phyloP scores from a whole-genome alignment of 2,329 filamentous ascomycete species.

The Monilinia laxa region DNA sequence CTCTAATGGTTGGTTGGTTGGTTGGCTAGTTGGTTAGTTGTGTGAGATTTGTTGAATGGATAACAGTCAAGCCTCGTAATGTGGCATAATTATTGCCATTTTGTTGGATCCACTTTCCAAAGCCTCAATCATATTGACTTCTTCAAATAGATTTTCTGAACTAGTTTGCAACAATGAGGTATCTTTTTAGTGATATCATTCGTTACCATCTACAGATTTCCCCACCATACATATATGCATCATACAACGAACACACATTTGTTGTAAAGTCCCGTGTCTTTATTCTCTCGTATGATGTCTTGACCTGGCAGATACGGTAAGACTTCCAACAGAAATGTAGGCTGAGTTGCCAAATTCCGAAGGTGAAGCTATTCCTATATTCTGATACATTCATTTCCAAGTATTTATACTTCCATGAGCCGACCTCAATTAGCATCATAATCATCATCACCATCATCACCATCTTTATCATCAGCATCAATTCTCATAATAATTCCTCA shows the following conservation, averaged over 20 bases:
- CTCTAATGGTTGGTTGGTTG: neutral
- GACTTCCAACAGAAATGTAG: neutral
- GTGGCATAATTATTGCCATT: neutral
- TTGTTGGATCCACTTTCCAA: neutral
- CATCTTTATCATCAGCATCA: neutral
- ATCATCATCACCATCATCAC: conserved; percentile 11
- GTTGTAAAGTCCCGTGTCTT: neutral
- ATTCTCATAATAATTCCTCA: neutral
- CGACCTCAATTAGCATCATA: neutral
- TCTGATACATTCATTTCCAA: neutral
- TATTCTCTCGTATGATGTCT: neutral
- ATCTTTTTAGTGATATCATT: neutral
- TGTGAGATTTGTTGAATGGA: neutral
- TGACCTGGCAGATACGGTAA: neutral
- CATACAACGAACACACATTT: neutral
- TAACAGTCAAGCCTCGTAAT: conserved; percentile 7
- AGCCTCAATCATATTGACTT: neutral
- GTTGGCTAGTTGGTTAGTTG: neutral
- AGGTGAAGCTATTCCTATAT: neutral
- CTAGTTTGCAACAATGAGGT: neutral
- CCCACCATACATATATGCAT: neutral
- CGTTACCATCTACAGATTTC: neutral
- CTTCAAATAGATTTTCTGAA: conserved; percentile 2
- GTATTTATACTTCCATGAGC: conserved; percentile 1
- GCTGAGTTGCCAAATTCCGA: neutral